phyloP scores from a whole-genome alignment of 2,329 filamentous ascomycete genomes.

The Colletotrichum limetticola region DNA sequence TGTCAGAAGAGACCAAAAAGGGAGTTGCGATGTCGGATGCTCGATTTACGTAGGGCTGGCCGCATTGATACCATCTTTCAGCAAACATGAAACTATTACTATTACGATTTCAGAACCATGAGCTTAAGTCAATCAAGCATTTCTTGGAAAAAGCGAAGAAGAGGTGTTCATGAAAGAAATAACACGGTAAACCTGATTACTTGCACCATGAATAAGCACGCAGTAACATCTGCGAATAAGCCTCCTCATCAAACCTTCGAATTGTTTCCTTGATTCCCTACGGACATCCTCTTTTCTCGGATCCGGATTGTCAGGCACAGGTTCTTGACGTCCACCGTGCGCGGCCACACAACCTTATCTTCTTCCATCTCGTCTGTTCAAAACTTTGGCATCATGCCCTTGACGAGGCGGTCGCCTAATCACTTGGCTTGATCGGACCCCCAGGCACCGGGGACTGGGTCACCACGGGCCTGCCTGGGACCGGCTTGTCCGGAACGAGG shows the following conservation, averaged over 20 bases:
- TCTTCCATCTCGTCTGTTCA: constrained; percentile 9
- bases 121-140: constrained; percentile 42
- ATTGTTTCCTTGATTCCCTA: no score
- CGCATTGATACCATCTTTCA: constrained; percentile 28
- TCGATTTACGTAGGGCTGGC: constrained; percentile 21
- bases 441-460: constrained; percentile 29
- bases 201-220: neutral
- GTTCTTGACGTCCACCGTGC: neutral
- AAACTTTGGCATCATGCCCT: neutral
- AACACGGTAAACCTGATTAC: constrained; percentile 32
- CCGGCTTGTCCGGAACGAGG: constrained; percentile 42
- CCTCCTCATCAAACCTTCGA: no score
- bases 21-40: constrained; percentile 1
- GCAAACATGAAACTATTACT: constrained; percentile 26
- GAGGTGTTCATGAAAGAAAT: constrained; percentile 15
- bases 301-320: neutral
- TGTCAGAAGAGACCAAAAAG: constrained; percentile 15
- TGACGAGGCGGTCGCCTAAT: constrained; percentile 5
- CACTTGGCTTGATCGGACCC: constrained; percentile 28
- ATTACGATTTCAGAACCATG: constrained; percentile 16
- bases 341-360: constrained; percentile 16
- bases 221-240: neutral
- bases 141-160: constrained; percentile 31
- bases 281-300: neutral
- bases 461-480: constrained; percentile 44